Evolutionary conservation across 345 rosid species (phyloP).

Genomic region (Corymbia maculata): DNA sequence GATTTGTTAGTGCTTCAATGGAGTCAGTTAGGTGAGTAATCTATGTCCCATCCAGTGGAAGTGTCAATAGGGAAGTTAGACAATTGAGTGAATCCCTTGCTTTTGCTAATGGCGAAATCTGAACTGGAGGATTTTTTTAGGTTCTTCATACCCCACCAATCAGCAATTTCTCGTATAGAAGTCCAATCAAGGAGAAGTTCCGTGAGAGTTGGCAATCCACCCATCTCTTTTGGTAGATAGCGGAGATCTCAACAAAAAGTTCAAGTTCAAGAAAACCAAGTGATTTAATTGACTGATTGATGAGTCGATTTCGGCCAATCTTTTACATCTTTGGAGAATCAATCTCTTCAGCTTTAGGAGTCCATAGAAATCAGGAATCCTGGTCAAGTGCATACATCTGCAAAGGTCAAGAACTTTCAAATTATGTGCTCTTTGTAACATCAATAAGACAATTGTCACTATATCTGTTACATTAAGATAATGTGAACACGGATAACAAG

Average conservation of each 20-base stretch:
- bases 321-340: too few species aligned
- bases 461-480: too few species aligned
- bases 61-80: background rate
- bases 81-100: background rate
- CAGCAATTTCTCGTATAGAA: background rate
- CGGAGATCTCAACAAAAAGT: background rate
- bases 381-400: too few species aligned
- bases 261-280: background rate
- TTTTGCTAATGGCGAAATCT: background rate
- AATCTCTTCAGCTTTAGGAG: too few species aligned
- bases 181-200: background rate
- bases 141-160: background rate
- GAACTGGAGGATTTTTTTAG: background rate
- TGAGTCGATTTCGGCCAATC: too few species aligned
- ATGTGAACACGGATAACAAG: too few species aligned
- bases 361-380: too few species aligned
- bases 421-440: too few species aligned
- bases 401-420: too few species aligned
- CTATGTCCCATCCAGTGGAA: background rate
- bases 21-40: background rate
- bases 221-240: background rate
- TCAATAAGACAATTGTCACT: too few species aligned
- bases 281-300: background rate
- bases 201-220: background rate
- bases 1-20: background rate